phyloP scores from a whole-genome alignment of 768 basidiomycete species.

The Lactarius trivialis region DNA sequence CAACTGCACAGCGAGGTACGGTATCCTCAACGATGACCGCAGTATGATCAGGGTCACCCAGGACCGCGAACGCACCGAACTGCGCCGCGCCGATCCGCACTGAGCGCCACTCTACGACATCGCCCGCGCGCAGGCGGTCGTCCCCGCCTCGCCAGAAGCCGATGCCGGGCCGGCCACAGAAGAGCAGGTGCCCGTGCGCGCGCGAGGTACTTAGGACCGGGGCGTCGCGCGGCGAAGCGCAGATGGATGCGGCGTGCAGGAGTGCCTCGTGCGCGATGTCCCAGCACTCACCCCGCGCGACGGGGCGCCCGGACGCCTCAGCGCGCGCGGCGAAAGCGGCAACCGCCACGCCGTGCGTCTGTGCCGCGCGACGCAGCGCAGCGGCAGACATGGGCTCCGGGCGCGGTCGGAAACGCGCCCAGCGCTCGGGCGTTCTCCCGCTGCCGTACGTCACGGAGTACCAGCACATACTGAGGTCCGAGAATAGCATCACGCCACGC shows the following conservation, averaged over 20 bases:
- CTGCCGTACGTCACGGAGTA: constrained; percentile 36
- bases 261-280: constrained; percentile 49
- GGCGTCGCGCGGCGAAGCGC: constrained; percentile 34
- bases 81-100: constrained; percentile 25
- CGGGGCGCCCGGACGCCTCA: constrained; percentile 36
- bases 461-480: constrained; percentile 47
- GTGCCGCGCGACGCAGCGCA: constrained; percentile 37
- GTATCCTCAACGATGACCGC: constrained; percentile 42
- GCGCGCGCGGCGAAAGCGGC: constrained; percentile 44
- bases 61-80: constrained; percentile 25
- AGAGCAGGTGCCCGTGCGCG: constrained; percentile 53
- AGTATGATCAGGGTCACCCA: constrained; percentile 53
- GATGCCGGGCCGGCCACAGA: constrained; percentile 34
- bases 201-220: constrained; percentile 43
- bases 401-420: constrained; percentile 35
- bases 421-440: constrained; percentile 29
- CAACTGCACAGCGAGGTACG: constrained; percentile 28
- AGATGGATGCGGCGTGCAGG: constrained; percentile 34
- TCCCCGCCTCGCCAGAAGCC: constrained; percentile 49
- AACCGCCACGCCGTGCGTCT: constrained; percentile 44
- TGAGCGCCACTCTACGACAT: constrained; percentile 48
- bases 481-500: constrained; percentile 38
- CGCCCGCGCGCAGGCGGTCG: constrained; percentile 44
- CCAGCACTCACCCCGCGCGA: constrained; percentile 54
- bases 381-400: constrained; percentile 33